phyloP scores from a whole-genome alignment of 2,329 filamentous ascomycete species.

The Fusarium chaquense region DNA sequence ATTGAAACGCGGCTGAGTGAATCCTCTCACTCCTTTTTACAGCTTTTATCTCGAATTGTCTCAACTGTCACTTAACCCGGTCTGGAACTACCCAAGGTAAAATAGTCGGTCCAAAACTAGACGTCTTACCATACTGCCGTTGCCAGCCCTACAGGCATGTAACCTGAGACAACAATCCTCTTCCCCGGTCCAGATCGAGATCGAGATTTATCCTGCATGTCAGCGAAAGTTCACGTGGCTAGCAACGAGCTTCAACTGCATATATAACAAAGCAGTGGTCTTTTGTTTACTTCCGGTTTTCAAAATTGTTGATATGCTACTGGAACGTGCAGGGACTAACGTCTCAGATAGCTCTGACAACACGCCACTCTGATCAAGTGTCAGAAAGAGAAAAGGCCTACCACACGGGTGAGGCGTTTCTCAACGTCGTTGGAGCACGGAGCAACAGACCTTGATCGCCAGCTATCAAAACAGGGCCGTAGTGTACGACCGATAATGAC shows the following conservation, averaged over 20 bases:
- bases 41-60: background rate
- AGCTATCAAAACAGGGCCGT: background rate
- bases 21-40: background rate
- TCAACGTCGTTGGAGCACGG: background rate
- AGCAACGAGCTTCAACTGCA: background rate
- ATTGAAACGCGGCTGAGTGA: background rate
- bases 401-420: background rate
- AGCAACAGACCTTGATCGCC: background rate
- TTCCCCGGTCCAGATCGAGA: background rate
- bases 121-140: background rate
- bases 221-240: background rate
- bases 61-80: background rate
- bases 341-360: background rate
- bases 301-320: background rate
- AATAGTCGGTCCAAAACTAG: background rate
- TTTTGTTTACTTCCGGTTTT: background rate
- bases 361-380: background rate
- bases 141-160: background rate
- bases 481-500: background rate
- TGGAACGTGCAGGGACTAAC: background rate
- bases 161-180: background rate
- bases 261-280: background rate
- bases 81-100: background rate
- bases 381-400: background rate
- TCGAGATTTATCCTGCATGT: too few species aligned